Evolutionary conservation across 1,284 basidiomycete species (phyloP).

Genomic region (Cryptococcus deneoformans): DNA sequence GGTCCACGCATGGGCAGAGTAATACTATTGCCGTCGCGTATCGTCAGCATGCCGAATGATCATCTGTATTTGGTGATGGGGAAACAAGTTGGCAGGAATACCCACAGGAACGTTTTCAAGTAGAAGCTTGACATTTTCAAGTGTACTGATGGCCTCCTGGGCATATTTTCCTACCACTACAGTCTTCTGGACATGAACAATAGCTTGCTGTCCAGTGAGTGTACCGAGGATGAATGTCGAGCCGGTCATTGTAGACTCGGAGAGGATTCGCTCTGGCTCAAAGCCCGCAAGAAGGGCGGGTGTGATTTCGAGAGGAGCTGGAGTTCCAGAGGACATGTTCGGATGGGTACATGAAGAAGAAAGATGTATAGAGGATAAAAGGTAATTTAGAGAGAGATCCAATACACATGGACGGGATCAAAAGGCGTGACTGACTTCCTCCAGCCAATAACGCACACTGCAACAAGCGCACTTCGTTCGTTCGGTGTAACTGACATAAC

Average conservation of each 20-base stretch:
- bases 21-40: constrained; percentile 33
- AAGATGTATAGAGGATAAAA: too few species aligned
- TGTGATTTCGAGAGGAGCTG: background rate
- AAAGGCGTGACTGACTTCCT: too few species aligned
- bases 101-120: constrained; percentile 40
- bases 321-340: too few species aligned
- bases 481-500: too few species aligned
- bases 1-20: constrained; percentile 42
- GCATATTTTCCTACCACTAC: constrained; percentile 51
- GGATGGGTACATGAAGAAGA: too few species aligned
- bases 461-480: too few species aligned
- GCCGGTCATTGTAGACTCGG: constrained; percentile 37
- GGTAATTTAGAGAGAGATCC: too few species aligned
- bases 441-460: too few species aligned
- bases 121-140: constrained; percentile 24
- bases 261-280: constrained; percentile 6
- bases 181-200: constrained; percentile 62
- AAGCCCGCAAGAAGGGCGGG: constrained; percentile 3
- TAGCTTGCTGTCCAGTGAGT: constrained; percentile 49
- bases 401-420: too few species aligned
- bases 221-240: constrained; percentile 54
- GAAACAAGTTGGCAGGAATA: constrained; percentile 38
- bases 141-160: constrained; percentile 19
- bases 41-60: too few species aligned
- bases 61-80: background rate